A percentile compares a stretch with the other conserved stretches of the same genome.
phyloP scores from a whole-genome alignment of 2,329 filamentous ascomycete genomes.

The Geosmithia morbida region DNA sequence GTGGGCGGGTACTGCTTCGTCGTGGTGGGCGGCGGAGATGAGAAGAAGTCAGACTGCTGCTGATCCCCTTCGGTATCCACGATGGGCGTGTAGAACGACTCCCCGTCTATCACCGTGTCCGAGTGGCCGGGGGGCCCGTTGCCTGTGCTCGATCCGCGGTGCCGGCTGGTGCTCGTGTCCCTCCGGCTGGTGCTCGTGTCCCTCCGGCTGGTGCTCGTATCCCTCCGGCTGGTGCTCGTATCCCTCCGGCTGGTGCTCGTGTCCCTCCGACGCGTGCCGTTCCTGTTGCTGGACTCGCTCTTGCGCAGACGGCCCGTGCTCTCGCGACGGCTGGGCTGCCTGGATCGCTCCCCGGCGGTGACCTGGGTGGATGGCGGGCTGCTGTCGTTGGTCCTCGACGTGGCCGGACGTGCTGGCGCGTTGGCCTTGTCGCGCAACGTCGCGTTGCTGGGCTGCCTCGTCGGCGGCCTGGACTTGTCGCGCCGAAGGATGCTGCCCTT shows the following conservation, averaged over 20 bases:
- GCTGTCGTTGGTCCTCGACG: constrained; percentile 27
- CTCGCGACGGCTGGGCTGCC: constrained; percentile 17
- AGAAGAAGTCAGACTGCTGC: constrained; percentile 27
- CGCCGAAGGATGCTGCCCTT: constrained; percentile 61
- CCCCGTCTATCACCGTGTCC: constrained; percentile 32
- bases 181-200: constrained; percentile 32
- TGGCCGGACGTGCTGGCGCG: constrained; percentile 14
- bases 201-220: constrained; percentile 37
- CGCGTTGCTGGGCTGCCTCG: constrained; percentile 21
- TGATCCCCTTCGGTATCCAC: constrained; percentile 6
- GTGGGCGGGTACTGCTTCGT: constrained; percentile 20
- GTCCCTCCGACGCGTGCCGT: constrained; percentile 36
- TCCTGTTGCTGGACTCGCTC: constrained; percentile 30
- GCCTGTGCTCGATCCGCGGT: constrained; percentile 25
- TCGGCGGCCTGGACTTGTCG: constrained; percentile 28
- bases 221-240: constrained; percentile 37
- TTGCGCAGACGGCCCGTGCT: constrained; percentile 21
- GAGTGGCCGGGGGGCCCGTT: constrained; percentile 10
- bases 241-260: constrained; percentile 28
- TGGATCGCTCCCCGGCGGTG: constrained; percentile 45
- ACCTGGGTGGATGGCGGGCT: constrained; percentile 61
- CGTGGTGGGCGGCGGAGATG: constrained; percentile 11
- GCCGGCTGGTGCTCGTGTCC: constrained; percentile 30
- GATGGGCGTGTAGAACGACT: constrained; percentile 32
- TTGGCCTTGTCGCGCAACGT: constrained; percentile 20